These are phyloP conservation scores for Metschnikowia sp. DNA, from an alignment of 805 yeast species.

Conservation along the genomic window DNA sequence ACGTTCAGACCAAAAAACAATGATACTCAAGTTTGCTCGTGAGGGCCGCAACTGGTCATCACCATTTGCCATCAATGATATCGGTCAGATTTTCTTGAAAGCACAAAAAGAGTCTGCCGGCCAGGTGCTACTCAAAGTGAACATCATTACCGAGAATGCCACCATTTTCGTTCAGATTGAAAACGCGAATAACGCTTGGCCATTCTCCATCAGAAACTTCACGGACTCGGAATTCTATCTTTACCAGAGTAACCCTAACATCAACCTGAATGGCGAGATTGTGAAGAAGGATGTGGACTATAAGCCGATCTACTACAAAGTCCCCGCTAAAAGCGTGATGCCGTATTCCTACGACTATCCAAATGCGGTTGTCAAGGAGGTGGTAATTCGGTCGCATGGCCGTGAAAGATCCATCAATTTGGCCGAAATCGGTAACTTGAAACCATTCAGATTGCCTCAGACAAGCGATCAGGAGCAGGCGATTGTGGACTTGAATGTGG, in stretches of 20 bases:
- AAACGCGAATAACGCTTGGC: conserved; percentile 82
- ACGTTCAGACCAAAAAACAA: conserved; percentile 52
- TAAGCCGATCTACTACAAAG: conserved; percentile 72
- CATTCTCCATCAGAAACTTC: conserved; percentile 85
- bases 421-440: conserved; percentile 88
- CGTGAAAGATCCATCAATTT: conserved; percentile 76
- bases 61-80: conserved; percentile 78
- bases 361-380: conserved; percentile 78
- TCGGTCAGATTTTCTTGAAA: conserved; percentile 78
- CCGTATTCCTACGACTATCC: conserved; percentile 99
- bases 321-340: conserved; percentile 92
- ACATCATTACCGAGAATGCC: conserved; percentile 74
- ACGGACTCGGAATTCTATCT: conserved; percentile 82
- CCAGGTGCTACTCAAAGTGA: conserved; percentile 68
- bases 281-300: conserved; percentile 51
- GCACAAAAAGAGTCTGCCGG: conserved; percentile 61
- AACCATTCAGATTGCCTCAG: conserved; percentile 76
- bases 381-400: conserved; percentile 68
- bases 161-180: conserved; percentile 73
- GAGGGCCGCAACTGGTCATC: conserved; percentile 74
- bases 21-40: conserved; percentile 57
- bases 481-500: conserved; percentile 83
- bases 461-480: conserved; percentile 35
- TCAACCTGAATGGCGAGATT: conserved; percentile 59
- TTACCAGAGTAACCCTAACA: conserved; percentile 78